Evolutionary conservation across 2,329 filamentous ascomycete species (phyloP).

Genomic region (Fusarium guadeloupense): DNA sequence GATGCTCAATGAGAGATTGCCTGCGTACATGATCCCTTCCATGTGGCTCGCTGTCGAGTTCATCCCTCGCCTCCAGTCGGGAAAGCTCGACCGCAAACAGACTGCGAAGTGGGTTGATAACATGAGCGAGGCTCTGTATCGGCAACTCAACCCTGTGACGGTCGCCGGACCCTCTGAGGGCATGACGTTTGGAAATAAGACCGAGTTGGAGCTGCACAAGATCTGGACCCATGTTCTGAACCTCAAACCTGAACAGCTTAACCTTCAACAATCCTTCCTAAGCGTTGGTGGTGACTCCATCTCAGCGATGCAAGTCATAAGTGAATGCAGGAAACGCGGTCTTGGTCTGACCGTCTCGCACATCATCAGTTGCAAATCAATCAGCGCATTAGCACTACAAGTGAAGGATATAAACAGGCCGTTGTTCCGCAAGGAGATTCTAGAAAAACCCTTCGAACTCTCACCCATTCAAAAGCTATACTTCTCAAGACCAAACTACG

Average conservation of each 20-base stretch:
- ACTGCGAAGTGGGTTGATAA: constrained; percentile 26
- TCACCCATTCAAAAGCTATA: constrained; percentile 37
- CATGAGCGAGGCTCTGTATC: constrained; percentile 22
- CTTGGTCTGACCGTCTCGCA: constrained; percentile 43
- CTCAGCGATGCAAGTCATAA: constrained; percentile 52
- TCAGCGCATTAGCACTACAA: constrained; percentile 16
- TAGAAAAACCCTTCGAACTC: constrained; percentile 12
- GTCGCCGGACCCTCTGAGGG: background rate
- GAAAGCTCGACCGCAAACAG: constrained; percentile 34
- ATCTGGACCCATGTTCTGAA: constrained; percentile 34
- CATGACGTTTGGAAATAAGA: background rate
- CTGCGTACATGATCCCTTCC: constrained; percentile 36
- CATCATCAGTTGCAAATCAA: constrained; percentile 43
- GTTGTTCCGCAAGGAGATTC: background rate
- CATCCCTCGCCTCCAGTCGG: constrained; percentile 31
- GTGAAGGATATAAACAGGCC: constrained; percentile 23
- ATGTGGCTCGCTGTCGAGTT: constrained; percentile 35
- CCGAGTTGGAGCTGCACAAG: constrained; percentile 17
- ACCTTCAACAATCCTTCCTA: constrained; percentile 46
- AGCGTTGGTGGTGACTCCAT: constrained; percentile 55
- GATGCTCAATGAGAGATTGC: constrained; percentile 25
- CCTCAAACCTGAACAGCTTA: constrained; percentile 33
- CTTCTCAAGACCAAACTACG: constrained; percentile 21
- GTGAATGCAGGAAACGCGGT: constrained; percentile 46
- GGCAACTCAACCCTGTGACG: constrained; percentile 21